Base-by-base conservation (phyloP, 108 stramenopile species). In the Cafeteria roenbergensis region DNA sequence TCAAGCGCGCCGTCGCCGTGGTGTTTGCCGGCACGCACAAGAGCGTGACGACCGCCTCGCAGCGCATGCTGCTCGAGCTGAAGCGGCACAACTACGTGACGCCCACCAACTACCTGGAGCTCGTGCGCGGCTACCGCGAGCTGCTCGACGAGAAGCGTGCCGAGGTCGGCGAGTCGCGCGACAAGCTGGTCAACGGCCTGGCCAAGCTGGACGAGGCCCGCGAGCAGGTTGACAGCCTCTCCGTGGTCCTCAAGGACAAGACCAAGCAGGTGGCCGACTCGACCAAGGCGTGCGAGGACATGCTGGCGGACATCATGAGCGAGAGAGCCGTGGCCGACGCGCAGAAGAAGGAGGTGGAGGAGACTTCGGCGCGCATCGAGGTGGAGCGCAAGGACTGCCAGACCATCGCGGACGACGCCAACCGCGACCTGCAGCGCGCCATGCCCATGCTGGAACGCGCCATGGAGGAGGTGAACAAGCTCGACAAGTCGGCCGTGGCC, bases 381-480 rank as follows among this genome's bases (percentile, higher is more conserved):
- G 67, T 69, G 51, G 84, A 83, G 37, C 82, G 68, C 38, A 65
- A 26, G 30, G 77, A 81, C 35, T 81, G 80, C 71, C 67, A 76
- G 64, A 67, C 78, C 2, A 85, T 85, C 37, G 80, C 82, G 0
- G 73, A 79, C 17, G 84, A 85, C 48, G 84, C 84, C 0, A 73
- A 83, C 31, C 70, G 70, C 3, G 84, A 85, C 32, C 61, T 85
- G 3, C 73, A 68, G 17, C 74, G 79, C 22, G 84, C 84, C 22
- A 34, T 85, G 66, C 84, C 84, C 0, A 80, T 78, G 2, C 73
- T 85, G 21, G 80, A 85, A 55, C 68, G 69, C 57, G 84, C 84
- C 20, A 79, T 85, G 84, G n/a, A 25, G n/a, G 82, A 85, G 63
- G 84, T 85, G 6, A 82, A 85, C 34, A 83, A 85, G 76, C 77